A percentile compares a stretch with the other conserved stretches of the same genome.
Conservation (phyloP, 2,329 filamentous ascomycete species). For the Epichloe festucae region DNA sequence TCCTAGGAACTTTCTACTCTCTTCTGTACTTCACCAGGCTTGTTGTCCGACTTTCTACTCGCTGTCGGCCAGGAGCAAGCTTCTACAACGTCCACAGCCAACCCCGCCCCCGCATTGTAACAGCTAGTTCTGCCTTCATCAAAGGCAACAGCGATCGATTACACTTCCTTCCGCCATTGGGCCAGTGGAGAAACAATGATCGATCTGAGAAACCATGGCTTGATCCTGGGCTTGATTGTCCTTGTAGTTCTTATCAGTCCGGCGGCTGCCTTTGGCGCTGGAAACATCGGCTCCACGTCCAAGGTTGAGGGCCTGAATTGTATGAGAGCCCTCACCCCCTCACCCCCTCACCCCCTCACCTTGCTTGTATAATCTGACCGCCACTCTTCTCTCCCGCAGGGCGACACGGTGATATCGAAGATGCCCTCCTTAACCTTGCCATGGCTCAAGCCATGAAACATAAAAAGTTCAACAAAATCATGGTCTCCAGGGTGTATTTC, state of each 20-base stretch:
- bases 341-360: background rate
- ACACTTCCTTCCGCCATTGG: background rate
- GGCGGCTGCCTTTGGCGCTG: conserved; percentile 69
- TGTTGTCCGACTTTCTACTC: background rate
- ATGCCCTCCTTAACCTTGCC: conserved; percentile 64
- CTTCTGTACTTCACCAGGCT: background rate
- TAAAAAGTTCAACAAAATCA: conserved; percentile 82
- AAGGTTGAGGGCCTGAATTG: conserved; percentile 76
- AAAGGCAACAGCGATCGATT: background rate
- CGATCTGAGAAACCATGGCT: conserved; percentile 32
- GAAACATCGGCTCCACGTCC: conserved; percentile 73
- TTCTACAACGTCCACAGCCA: background rate
- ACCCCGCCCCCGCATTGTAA: background rate
- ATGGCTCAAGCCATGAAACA: conserved; percentile 38
- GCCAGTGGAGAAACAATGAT: conserved; percentile 26
- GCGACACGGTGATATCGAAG: conserved; percentile 88
- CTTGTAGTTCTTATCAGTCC: conserved; percentile 56
- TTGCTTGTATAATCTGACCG: background rate
- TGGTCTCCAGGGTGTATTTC: conserved; percentile 84
- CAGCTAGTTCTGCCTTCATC: background rate
- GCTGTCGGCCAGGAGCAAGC: background rate
- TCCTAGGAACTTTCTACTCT: background rate
- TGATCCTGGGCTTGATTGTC: conserved; percentile 43
- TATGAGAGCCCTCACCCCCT: conserved; percentile 21
- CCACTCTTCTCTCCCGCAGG: conserved; percentile 26